Base-by-base conservation (phyloP, 2,329 filamentous ascomycete species). In the Verruconis gallopava region DNA sequence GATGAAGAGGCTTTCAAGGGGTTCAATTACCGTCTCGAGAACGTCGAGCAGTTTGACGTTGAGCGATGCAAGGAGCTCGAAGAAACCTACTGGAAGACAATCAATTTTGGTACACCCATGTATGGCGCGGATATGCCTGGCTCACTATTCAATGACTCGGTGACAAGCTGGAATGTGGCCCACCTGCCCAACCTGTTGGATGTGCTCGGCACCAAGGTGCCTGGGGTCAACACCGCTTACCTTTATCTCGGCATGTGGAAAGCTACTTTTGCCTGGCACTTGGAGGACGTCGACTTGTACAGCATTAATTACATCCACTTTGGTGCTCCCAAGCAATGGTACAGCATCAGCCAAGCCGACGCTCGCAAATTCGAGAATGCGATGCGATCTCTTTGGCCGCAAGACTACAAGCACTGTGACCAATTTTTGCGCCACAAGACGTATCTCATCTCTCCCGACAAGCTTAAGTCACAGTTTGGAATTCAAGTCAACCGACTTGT, bases 241-340 rank as follows among this genome's bases (percentile, higher is more conserved):
- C 74, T 98, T 2, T 98, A 98, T 56, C 71, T 98, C 46, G 91
- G 91, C 34, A 98, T 98, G 91, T 98, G 91, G 91, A 96, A 96
- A 62, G 89, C 91, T 11, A 96, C 91, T 0, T 98, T 98, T 59
- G 91, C 91, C 5, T 98, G 91, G 91, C 91, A 98, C 72, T 66
- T 98, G 41, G 91, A 98, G 59, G 91, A 98, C 58, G 89, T 98
- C 33, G 91, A 98, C 65, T 74, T 98, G 3, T 98, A 98, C 75
- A 96, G 88, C 59, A 98, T 98, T 71, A 98, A 98, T 65, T 98
- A 95, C 60, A 86, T 98, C 46, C 91, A 98, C 56, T 98, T 98
- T 59, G 91, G 91, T 42, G 91, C 91, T 1, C 91, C 91, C 0
- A 98, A 98, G 63, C 91, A 98, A 60, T 98, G 91, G 91, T 98